phyloP scores from a whole-genome alignment of 371 early-diverging fungal genomes.

The Mortierella sp. region DNA sequence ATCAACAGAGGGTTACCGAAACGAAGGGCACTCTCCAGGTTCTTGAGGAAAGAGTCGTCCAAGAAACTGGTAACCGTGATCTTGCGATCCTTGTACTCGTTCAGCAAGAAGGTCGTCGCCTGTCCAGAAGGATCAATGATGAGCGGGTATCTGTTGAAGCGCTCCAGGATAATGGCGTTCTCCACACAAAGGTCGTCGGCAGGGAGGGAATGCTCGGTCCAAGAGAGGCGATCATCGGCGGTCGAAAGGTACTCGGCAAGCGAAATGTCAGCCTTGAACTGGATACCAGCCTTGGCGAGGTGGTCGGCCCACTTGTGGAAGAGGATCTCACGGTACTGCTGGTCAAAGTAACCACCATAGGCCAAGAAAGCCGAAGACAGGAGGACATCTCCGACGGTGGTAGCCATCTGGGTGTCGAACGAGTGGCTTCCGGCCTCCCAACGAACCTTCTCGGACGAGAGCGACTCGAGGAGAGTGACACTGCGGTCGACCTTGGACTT shows the following conservation, averaged over 20 bases:
- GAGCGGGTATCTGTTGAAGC: slow-evolving; percentile 95
- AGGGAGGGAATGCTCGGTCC: slow-evolving; percentile 91
- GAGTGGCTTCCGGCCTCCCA: slow-evolving; percentile 94
- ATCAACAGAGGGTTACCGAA: slow-evolving; percentile 98
- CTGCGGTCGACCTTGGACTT: slow-evolving; percentile 95
- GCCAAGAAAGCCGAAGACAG: slow-evolving; percentile 94
- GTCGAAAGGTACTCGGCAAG: slow-evolving; percentile 93
- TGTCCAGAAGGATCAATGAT: slow-evolving; percentile 98
- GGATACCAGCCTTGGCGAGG: slow-evolving; percentile 79
- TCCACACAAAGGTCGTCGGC: slow-evolving; percentile 95
- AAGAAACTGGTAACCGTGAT: slow-evolving; percentile 97
- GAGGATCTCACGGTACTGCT: slow-evolving; percentile 90
- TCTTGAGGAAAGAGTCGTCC: slow-evolving; percentile 97
- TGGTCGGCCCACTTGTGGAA: slow-evolving; percentile 86
- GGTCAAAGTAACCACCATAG: slow-evolving; percentile 98
- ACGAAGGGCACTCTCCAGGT: slow-evolving; percentile 96
- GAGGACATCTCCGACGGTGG: slow-evolving; percentile 98
- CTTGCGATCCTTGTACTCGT: slow-evolving; percentile 89
- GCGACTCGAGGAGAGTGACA: slow-evolving; percentile 88
- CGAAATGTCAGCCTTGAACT: slow-evolving; percentile 87
- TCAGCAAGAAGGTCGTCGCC: slow-evolving; percentile 90
- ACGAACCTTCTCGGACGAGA: slow-evolving; percentile 93
- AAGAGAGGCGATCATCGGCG: slow-evolving; percentile 93
- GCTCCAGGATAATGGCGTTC: slow-evolving; percentile 97
- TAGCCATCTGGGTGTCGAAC: slow-evolving; percentile 96